phyloP scores from a whole-genome alignment of 2,329 filamentous ascomycete genomes.

The Trichoderma hamatum region DNA sequence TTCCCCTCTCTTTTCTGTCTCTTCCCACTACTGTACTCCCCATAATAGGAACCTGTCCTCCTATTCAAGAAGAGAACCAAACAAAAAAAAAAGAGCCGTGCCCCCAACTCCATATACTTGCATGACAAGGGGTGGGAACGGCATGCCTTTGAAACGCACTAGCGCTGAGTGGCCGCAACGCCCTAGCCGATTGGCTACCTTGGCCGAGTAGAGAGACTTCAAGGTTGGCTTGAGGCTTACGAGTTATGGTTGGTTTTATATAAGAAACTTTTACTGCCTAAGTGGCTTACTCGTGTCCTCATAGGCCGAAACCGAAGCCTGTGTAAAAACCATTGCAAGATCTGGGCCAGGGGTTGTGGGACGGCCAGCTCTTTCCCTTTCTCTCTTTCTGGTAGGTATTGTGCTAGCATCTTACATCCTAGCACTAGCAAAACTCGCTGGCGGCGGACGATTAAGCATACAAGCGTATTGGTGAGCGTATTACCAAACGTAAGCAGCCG shows the following conservation, averaged over 20 bases:
- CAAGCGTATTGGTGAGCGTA: conserved; percentile 6
- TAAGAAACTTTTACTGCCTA: neutral
- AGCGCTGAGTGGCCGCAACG: conserved; percentile 16
- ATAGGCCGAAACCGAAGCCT: neutral
- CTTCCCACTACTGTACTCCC: neutral
- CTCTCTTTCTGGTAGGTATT: neutral
- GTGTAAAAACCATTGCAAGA: neutral
- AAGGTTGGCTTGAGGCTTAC: neutral
- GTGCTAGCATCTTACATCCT: neutral
- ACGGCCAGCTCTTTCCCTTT: neutral
- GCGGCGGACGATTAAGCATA: conserved; percentile 16
- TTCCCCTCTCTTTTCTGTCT: no score
- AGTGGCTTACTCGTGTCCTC: neutral
- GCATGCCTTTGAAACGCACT: conserved; percentile 25
- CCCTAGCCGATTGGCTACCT: conserved; percentile 22
- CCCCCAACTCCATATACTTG: conserved; percentile 4
- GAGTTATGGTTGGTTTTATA: neutral
- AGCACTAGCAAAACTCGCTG: neutral
- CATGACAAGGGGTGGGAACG: conserved; percentile 1
- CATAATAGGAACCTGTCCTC: neutral
- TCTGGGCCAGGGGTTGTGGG: neutral
- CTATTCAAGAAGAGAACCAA: neutral
- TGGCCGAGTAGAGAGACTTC: conserved; percentile 1
- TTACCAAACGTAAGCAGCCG: neutral
- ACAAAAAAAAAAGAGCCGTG: neutral